phyloP scores from a whole-genome alignment of 805 yeast genomes.

The Lachancea kluyveri region DNA sequence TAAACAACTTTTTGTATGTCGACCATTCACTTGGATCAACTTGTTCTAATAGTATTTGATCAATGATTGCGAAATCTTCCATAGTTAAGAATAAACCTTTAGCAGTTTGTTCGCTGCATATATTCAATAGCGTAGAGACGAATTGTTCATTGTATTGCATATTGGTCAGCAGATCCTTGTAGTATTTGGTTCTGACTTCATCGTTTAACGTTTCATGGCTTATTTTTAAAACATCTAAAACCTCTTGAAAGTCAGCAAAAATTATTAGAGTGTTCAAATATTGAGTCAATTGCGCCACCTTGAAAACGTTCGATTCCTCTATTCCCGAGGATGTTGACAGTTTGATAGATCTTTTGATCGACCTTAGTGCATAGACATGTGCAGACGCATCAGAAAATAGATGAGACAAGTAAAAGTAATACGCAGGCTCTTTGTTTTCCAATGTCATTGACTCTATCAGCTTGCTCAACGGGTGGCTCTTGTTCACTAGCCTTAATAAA shows the following conservation, averaged over 20 bases:
- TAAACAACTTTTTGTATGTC: slow-evolving; percentile 19
- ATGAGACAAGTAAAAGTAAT: slow-evolving; percentile 22
- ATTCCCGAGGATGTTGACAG: slow-evolving; percentile 12
- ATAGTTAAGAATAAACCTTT: slow-evolving; percentile 13
- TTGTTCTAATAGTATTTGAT: slow-evolving; percentile 16
- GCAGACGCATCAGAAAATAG: slow-evolving; percentile 18
- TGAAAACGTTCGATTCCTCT: slow-evolving; percentile 17
- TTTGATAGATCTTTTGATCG: slow-evolving; percentile 25
- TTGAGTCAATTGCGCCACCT: slow-evolving; percentile 21
- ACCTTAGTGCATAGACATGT: slow-evolving; percentile 20
- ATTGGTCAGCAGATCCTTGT: slow-evolving; percentile 12
- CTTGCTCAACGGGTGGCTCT: slow-evolving; percentile 18
- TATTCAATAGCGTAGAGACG: slow-evolving; percentile 19
- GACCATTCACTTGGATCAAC: slow-evolving; percentile 16
- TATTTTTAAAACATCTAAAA: slow-evolving; percentile 26
- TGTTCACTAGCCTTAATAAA: slow-evolving; percentile 12
- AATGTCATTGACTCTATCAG: slow-evolving; percentile 16
- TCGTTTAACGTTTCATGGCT: slow-evolving; percentile 20
- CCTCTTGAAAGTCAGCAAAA: slow-evolving; percentile 24
- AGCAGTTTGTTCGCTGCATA: slow-evolving; percentile 11
- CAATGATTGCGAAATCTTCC: slow-evolving; percentile 24
- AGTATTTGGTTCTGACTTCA: slow-evolving; percentile 19
- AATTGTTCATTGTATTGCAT: slow-evolving; percentile 15
- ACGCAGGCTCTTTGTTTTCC: slow-evolving; percentile 15
- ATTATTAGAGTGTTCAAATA: slow-evolving; percentile 22